Evolutionary conservation across 192 early-diverging fungal genomes (phyloP).

Genomic region (Mortierella antarctica): DNA sequence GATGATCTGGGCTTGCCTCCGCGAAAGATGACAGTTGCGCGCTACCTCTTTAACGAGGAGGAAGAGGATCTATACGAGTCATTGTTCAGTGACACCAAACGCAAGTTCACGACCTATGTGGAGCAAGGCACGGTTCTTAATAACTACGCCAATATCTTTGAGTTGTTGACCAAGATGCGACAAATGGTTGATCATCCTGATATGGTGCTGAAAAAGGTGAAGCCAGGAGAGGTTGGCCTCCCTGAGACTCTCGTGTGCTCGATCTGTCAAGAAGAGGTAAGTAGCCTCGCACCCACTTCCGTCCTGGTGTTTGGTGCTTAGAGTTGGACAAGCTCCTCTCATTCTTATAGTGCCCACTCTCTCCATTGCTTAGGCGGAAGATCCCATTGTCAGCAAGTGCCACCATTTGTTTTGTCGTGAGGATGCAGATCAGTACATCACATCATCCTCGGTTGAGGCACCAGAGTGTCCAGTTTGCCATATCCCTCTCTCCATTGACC

Average conservation of each 20-base stretch:
- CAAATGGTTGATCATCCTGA: slow-evolving; percentile 93
- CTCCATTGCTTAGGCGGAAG: slow-evolving; percentile 64
- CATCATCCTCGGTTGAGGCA: slow-evolving; percentile 36
- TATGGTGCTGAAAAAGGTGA: slow-evolving; percentile 71
- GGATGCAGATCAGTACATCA: slow-evolving; percentile 69
- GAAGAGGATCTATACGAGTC: slow-evolving; percentile 93
- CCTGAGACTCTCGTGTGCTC: slow-evolving; percentile 77
- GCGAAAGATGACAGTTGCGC: slow-evolving; percentile 78
- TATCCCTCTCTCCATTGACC: slow-evolving; percentile 78
- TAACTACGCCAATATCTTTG: slow-evolving; percentile 95
- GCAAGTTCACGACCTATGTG: slow-evolving; percentile 87
- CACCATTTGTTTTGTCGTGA: slow-evolving; percentile 93
- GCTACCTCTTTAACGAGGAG: slow-evolving; percentile 88
- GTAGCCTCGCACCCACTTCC: background rate
- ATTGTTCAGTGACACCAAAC: slow-evolving; percentile 77
- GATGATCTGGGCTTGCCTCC: slow-evolving; percentile 91
- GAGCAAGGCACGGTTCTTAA: slow-evolving; percentile 85
- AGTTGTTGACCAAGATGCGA: slow-evolving; percentile 88
- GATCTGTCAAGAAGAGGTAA: slow-evolving; percentile 84
- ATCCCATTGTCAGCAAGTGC: slow-evolving; percentile 85
- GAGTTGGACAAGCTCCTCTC: background rate
- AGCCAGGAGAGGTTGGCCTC: slow-evolving; percentile 65
- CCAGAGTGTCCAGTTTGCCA: slow-evolving; percentile 87
- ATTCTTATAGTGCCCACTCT: slow-evolving; percentile 1
- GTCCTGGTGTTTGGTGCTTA: background rate